These are phyloP conservation scores for Penicillium robsamsonii DNA, from an alignment of 495 filamentous ascomycete genomes.

Conservation along the genomic window DNA sequence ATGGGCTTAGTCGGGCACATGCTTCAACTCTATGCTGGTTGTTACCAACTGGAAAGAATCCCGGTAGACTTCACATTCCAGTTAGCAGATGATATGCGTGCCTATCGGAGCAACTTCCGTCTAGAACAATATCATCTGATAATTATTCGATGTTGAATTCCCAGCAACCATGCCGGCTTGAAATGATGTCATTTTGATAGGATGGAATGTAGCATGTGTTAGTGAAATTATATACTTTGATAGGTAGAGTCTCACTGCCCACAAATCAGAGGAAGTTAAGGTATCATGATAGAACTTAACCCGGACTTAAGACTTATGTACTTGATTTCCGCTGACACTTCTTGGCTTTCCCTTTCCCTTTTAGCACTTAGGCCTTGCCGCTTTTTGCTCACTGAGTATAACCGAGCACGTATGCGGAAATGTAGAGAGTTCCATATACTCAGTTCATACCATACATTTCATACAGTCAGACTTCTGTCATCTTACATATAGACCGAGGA, in stretches of 20 bases:
- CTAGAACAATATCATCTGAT: not conserved
- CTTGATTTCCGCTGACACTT: too few species aligned
- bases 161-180: not conserved
- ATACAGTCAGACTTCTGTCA: too few species aligned
- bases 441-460: too few species aligned
- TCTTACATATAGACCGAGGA: too few species aligned
- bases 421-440: too few species aligned
- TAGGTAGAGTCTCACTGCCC: too few species aligned
- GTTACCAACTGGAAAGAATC: conserved; percentile 28
- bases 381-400: too few species aligned
- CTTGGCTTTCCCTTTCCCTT: too few species aligned
- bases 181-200: not conserved
- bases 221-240: not conserved
- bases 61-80: not conserved
- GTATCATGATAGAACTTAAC: not conserved
- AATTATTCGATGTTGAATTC: not conserved
- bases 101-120: conserved; percentile 19
- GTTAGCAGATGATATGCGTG: conserved; percentile 61
- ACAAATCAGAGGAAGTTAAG: not conserved
- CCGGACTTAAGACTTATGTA: not conserved
- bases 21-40: conserved; percentile 40
- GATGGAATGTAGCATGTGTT: not conserved
- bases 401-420: too few species aligned
- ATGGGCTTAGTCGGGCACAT: conserved; percentile 58
- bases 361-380: too few species aligned